Evolutionary conservation across 2,329 filamentous ascomycete species (phyloP), one percentile per base, ranked within the genome.

Genomic region (Aspergillus ibericus): DNA sequence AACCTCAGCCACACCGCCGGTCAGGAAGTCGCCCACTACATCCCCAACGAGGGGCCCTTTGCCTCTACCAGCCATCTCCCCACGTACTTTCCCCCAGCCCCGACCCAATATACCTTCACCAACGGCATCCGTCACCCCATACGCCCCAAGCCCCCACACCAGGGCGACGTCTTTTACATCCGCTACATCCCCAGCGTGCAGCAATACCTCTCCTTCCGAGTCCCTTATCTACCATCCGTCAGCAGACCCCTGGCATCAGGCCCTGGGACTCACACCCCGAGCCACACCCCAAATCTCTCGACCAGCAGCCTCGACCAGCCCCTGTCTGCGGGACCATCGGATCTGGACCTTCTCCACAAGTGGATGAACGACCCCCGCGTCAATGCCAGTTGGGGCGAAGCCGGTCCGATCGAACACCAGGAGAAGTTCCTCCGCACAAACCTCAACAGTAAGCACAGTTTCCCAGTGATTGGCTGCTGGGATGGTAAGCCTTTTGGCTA

Each of bases 401-500:
- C 76, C 53, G 87, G 76, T 56, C 86, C 75, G 58, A 75, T 78
- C 48, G 73, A 74, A 3, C 81, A 82, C 16, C 88, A 90, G 64
- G 82, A 86, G 67, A 77, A 83, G 1, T 96, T 96, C 61, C 80
- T 99, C 3, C 78, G 82, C 18, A 80, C 78, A 2, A 87, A 83
- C 0, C 77, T 98, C 10, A 81, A 81, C 12, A 87, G 83, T 18
- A 81, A 82, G 16, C 89, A 97, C 75, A 92, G 88, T 8, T 96
- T 98, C 74, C 95, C 95, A 0, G 92, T 88, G 0, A 93, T 98
- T 60, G 95, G 91, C 0, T 88, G 92, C 72, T 99, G 93, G 91
- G 92, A 98, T 67, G 93, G 92, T 10, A 89, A 93, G 60, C 93
- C 93, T 0, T 99, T 98, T 77, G 95, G 92, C 0, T 99, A 96